A percentile compares a stretch with the other conserved stretches of the same genome.
Conservation (phyloP, 192 early-diverging fungal genomes). For the Gamsiella multidivaricata region DNA sequence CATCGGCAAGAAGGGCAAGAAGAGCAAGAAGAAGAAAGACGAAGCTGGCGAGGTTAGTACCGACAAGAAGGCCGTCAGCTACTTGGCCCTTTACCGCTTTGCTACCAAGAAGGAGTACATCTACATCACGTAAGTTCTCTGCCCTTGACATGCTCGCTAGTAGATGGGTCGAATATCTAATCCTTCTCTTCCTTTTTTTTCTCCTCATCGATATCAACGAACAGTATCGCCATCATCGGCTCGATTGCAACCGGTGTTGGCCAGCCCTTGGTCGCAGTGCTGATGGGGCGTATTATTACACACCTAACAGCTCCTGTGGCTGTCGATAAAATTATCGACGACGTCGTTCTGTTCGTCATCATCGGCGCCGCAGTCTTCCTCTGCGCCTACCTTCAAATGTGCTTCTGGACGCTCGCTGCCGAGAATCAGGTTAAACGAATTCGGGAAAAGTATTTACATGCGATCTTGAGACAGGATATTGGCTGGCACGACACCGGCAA, state of each 20-base stretch:
- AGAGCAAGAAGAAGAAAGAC: constrained; percentile 9
- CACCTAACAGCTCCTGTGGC: neutral
- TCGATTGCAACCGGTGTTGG: constrained; percentile 32
- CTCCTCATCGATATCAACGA: neutral
- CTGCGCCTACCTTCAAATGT: constrained; percentile 69
- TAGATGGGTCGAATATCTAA: neutral
- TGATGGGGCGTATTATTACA: constrained; percentile 30
- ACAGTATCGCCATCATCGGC: constrained; percentile 33
- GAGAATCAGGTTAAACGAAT: constrained; percentile 68
- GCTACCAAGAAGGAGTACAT: constrained; percentile 63
- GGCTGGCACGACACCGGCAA: constrained; percentile 88
- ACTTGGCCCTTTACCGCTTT: constrained; percentile 76
- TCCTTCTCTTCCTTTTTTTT: neutral
- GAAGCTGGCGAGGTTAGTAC: constrained; percentile 32
- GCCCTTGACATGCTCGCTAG: neutral
- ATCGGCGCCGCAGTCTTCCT: constrained; percentile 68
- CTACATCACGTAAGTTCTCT: constrained; percentile 35
- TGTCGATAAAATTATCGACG: neutral
- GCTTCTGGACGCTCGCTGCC: constrained; percentile 70
- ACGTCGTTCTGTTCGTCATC: constrained; percentile 30
- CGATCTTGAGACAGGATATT: constrained; percentile 88
- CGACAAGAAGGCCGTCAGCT: constrained; percentile 62
- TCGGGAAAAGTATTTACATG: constrained; percentile 77
- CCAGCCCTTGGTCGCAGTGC: constrained; percentile 36
- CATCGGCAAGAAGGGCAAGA: neutral